Base-by-base conservation (phyloP, 148 eudicot species). In the Drosera capensis region DNA sequence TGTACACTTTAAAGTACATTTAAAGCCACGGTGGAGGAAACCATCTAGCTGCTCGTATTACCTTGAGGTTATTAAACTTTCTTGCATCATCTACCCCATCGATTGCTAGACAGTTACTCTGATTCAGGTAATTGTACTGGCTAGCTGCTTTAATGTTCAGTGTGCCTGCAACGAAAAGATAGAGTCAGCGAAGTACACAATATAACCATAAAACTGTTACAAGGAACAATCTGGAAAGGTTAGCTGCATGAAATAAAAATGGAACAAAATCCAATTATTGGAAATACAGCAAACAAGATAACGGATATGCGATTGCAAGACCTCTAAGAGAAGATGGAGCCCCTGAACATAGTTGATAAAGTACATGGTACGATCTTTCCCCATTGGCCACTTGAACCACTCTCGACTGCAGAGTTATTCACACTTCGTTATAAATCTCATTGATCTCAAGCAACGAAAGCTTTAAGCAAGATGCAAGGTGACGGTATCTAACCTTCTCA, bases 321-420 rank as follows among this genome's bases (percentile, higher is more conserved):
- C 99, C 99, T 85, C 75, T 72, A 52, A 90, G 75, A 55, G 40
- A 68, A 56, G 95, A 59, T 53, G 99, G 58, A 57, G 88, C 93
- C 29, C 99, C 99, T 44, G 88, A 73, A 54, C 99, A 90, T 34
- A 90, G 95, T 62, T 80, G 99, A 62, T 90, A 90, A 58, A 90
- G 85, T 29, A 81, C 63, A 57, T 90, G 99, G 74, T 80, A 90
- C 3, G 99, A 84, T 69, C 99, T 73, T 55, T 90, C 95, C 23
- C 88, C 93, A 25, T 38, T 67, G 53, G 75, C 60, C 50, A 90
- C 71, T 62, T 84, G 99, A 48, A 81, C 85, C 49, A 90, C 95
- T 71, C 99, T 78, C 41, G 99, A 84, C 99, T 90, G 93, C 38
- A 34, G 11, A 59, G 52, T 13, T 34, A 34, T n/a, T n/a, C n/a